phyloP scores from a whole-genome alignment of 345 rosid genomes.

The Lepidium aucheri region DNA sequence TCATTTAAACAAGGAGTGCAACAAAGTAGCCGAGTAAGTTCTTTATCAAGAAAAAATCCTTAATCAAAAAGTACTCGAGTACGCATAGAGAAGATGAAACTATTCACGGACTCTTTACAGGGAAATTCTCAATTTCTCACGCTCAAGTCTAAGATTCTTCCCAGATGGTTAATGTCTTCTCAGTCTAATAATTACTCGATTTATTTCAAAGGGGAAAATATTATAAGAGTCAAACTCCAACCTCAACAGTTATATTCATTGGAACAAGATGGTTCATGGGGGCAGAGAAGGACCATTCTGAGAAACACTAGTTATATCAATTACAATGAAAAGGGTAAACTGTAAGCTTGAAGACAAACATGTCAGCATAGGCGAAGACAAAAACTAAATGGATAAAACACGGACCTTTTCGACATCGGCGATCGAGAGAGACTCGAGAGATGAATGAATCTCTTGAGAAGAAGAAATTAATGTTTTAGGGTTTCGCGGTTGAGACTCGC shows the following conservation, averaged over 20 bases:
- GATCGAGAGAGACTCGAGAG: neutral
- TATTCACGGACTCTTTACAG: neutral
- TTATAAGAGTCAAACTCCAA: neutral
- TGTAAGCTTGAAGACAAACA: neutral
- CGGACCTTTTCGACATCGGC: conserved; percentile 26
- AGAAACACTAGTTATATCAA: neutral
- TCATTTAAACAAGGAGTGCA: too few relatives aligned
- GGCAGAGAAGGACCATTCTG: neutral
- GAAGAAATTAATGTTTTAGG: neutral
- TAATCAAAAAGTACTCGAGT: too few relatives aligned
- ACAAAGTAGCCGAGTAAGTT: too few relatives aligned
- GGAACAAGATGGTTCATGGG: neutral
- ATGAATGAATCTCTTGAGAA: neutral
- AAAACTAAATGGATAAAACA: neutral
- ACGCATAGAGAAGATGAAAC: neutral
- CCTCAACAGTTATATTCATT: neutral
- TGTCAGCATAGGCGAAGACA: neutral
- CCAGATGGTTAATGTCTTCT: neutral
- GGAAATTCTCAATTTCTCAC: neutral
- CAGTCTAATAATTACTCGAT: neutral
- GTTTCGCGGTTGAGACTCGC: neutral
- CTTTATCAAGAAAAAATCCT: too few relatives aligned
- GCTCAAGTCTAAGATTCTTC: neutral
- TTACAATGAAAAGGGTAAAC: neutral
- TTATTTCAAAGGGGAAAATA: neutral